These are phyloP conservation scores for Leptographium wingfieldii DNA, from an alignment of 2,329 filamentous ascomycete genomes.

Conservation along the genomic window DNA sequence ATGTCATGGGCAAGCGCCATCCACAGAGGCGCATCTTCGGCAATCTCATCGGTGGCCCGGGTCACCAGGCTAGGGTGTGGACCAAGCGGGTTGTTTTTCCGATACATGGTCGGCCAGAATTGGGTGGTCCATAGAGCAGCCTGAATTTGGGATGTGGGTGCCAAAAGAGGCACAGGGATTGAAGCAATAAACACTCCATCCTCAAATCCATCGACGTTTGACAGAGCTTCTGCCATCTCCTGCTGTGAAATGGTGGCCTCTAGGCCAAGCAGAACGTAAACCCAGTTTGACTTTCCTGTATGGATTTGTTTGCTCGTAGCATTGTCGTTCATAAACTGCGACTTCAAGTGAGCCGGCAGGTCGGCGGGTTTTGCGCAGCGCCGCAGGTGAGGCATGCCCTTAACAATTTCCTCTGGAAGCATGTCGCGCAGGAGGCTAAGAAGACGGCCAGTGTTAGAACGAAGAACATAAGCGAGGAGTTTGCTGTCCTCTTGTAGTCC, in stretches of 20 bases:
- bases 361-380: slow-evolving; percentile 62
- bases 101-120: slow-evolving; percentile 78
- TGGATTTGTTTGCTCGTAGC: slow-evolving; percentile 41
- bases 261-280: slow-evolving; percentile 44
- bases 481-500: no score
- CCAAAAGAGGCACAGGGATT: slow-evolving; percentile 57
- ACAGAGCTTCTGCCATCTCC: slow-evolving; percentile 36
- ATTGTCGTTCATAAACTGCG: slow-evolving; percentile 47
- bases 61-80: slow-evolving; percentile 66
- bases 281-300: slow-evolving; percentile 46
- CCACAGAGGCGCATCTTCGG: slow-evolving; percentile 49
- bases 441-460: not conserved
- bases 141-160: slow-evolving; percentile 64
- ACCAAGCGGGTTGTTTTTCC: slow-evolving; percentile 76
- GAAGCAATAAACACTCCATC: slow-evolving; percentile 42
- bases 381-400: slow-evolving; percentile 58
- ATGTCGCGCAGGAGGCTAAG: slow-evolving; percentile 41
- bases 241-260: slow-evolving; percentile 38
- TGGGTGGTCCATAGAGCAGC: slow-evolving; percentile 60
- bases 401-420: slow-evolving; percentile 47
- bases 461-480: not conserved
- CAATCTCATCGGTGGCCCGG: slow-evolving; percentile 57
- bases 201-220: slow-evolving; percentile 36
- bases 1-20: slow-evolving; percentile 54
- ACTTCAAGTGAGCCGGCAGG: slow-evolving; percentile 52